These are phyloP conservation scores for Hypoxylon sp. DNA, from an alignment of 2,329 filamentous ascomycete genomes.

Conservation along the genomic window DNA sequence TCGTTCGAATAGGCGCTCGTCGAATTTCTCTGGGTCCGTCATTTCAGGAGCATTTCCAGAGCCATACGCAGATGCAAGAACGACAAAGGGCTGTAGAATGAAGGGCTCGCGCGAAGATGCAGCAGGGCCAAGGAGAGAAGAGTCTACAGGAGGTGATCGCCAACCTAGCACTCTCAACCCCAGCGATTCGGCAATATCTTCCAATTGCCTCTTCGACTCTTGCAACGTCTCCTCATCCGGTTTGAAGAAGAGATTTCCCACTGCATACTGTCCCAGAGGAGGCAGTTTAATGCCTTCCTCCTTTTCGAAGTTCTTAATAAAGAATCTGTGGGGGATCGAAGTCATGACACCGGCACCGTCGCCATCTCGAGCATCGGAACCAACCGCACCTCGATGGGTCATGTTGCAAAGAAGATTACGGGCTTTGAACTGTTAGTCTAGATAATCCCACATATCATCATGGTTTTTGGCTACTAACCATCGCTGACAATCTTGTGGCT, in stretches of 20 bases:
- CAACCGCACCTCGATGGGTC: constrained; percentile 98
- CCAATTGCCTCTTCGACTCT: constrained; percentile 90
- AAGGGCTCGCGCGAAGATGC: constrained; percentile 93
- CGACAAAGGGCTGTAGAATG: constrained; percentile 95
- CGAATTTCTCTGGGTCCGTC: constrained; percentile 81
- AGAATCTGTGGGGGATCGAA: constrained; percentile 97
- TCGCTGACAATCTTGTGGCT: constrained; percentile 99
- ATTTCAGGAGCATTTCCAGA: constrained; percentile 78
- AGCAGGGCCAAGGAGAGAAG: constrained; percentile 88
- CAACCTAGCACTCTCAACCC: constrained; percentile 92
- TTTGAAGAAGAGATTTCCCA: constrained; percentile 98
- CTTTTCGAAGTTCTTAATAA: constrained; percentile 96
- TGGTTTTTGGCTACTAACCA: constrained; percentile 67
- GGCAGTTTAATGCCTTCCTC: constrained; percentile 90
- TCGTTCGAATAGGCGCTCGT: constrained; percentile 86
- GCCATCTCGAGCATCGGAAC: constrained; percentile 96
- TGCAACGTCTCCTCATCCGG: constrained; percentile 89
- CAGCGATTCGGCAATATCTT: constrained; percentile 88
- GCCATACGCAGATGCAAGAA: constrained; percentile 85
- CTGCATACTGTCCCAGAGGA: constrained; percentile 90
- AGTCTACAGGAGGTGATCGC: constrained; percentile 95
- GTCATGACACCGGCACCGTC: constrained; percentile 99
- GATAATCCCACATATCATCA: background rate
- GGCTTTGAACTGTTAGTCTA: constrained; percentile 61
- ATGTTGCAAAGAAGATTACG: constrained; percentile 98